phyloP scores from a whole-genome alignment of 495 filamentous ascomycete genomes.

The Daldinia bambusicola region DNA sequence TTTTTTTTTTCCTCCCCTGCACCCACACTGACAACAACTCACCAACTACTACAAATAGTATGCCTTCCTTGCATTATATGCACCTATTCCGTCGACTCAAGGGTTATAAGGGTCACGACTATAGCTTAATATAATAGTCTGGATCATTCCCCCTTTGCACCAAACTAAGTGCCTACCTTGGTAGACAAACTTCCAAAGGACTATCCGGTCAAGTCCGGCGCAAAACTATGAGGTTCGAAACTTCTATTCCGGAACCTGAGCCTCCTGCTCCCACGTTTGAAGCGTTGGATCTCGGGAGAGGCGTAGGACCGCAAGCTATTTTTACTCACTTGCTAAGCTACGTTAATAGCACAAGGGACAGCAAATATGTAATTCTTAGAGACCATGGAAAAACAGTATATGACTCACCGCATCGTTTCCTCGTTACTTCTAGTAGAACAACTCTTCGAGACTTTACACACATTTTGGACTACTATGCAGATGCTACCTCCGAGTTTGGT shows the following conservation, averaged over 20 bases:
- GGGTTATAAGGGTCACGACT: neutral
- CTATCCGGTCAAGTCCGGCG: too few species aligned
- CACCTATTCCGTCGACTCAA: neutral
- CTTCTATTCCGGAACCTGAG: neutral
- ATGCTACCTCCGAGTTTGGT: neutral
- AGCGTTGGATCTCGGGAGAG: neutral
- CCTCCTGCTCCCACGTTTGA: neutral
- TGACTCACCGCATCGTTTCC: neutral
- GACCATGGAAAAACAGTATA: neutral
- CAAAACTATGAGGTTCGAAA: conserved; percentile 4
- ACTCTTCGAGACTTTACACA: neutral
- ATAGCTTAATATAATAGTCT: neutral
- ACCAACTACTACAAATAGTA: conserved; percentile 4
- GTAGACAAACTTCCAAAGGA: too few species aligned
- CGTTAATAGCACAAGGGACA: neutral
- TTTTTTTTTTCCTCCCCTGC: too few species aligned
- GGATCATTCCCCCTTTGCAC: neutral
- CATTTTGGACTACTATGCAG: neutral
- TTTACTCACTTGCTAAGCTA: neutral
- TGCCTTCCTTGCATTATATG: neutral
- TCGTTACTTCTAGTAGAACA: neutral
- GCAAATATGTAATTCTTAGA: neutral
- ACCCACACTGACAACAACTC: neutral
- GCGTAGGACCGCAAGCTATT: neutral
- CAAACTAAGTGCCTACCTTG: neutral